phyloP scores from a whole-genome alignment of 1,284 basidiomycete species.

The Leccinum insolens region DNA sequence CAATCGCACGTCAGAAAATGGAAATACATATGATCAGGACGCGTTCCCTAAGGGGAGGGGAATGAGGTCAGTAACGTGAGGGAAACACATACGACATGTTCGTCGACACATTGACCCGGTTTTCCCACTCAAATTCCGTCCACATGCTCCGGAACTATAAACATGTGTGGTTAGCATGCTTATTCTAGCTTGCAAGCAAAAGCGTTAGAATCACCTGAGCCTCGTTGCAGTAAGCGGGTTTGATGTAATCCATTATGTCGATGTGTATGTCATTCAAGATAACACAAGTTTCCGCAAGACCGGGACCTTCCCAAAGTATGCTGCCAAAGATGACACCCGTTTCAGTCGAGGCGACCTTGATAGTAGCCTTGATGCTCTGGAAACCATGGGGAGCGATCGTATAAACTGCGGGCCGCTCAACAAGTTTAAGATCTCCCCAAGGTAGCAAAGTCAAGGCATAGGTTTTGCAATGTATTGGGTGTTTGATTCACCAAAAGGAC shows the following conservation, averaged over 20 bases:
- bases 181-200: neutral
- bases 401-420: constrained; percentile 91
- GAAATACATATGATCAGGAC: neutral
- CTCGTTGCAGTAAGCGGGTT: constrained; percentile 95
- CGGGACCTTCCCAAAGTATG: constrained; percentile 95
- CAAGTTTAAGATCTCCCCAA: constrained; percentile 97
- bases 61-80: neutral
- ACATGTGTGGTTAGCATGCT: constrained; percentile 4
- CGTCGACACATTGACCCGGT: constrained; percentile 84
- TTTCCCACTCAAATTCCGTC: constrained; percentile 94
- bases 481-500: constrained; percentile 98
- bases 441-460: constrained; percentile 97
- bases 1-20: neutral
- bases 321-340: constrained; percentile 99
- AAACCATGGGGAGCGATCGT: constrained; percentile 96
- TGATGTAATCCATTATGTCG: constrained; percentile 99
- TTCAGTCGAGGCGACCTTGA: constrained; percentile 97
- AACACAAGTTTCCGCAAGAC: constrained; percentile 84
- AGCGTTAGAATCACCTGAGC: constrained; percentile 65
- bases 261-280: constrained; percentile 98
- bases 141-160: constrained; percentile 88
- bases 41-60: neutral
- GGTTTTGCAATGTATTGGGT: constrained; percentile 91
- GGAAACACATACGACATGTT: constrained; percentile 52
- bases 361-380: constrained; percentile 98